Conservation (phyloP, 768 basidiomycete genomes). For the Suillus luteus region DNA sequence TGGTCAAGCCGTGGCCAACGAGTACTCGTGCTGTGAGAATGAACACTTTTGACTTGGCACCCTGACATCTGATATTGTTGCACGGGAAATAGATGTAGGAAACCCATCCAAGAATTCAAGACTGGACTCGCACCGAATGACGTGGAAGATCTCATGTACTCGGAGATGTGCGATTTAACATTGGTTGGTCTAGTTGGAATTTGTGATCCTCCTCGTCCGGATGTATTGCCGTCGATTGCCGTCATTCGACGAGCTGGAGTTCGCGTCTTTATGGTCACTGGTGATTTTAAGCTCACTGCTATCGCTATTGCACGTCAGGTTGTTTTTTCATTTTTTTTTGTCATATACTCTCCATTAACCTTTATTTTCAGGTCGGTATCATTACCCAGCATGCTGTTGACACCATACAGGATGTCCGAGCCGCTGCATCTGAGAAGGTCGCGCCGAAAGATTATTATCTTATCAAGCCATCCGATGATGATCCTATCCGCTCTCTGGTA, state of each 20-base stretch:
- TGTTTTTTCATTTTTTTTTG: conserved; percentile 15
- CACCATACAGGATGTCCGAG: conserved; percentile 23
- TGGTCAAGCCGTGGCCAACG: conserved; percentile 48
- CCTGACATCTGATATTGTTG: background rate
- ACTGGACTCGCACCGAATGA: conserved; percentile 15
- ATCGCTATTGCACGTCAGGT: conserved; percentile 45
- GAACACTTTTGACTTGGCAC: background rate
- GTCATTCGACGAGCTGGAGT: conserved; percentile 49
- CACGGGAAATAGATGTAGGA: conserved; percentile 5
- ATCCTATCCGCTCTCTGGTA: conserved; percentile 35
- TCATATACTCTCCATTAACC: background rate
- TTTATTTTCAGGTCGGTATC: conserved; percentile 34
- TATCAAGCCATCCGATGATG: conserved; percentile 36
- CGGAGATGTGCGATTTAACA: conserved; percentile 36
- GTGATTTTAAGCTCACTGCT: conserved; percentile 50
- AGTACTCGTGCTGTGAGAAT: conserved; percentile 41
- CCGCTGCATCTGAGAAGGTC: conserved; percentile 22
- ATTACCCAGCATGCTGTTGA: conserved; percentile 36
- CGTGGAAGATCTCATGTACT: conserved; percentile 36
- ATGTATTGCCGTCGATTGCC: conserved; percentile 44
- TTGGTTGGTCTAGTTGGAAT: conserved; percentile 52
- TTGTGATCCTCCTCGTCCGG: conserved; percentile 51
- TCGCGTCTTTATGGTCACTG: conserved; percentile 51
- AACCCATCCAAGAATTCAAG: conserved; percentile 9
- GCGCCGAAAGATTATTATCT: conserved; percentile 11